A percentile compares a stretch with the other conserved stretches of the same genome.
Evolutionary conservation across 2,329 filamentous ascomycete species (phyloP).

Genomic region (Fusarium avenaceum): DNA sequence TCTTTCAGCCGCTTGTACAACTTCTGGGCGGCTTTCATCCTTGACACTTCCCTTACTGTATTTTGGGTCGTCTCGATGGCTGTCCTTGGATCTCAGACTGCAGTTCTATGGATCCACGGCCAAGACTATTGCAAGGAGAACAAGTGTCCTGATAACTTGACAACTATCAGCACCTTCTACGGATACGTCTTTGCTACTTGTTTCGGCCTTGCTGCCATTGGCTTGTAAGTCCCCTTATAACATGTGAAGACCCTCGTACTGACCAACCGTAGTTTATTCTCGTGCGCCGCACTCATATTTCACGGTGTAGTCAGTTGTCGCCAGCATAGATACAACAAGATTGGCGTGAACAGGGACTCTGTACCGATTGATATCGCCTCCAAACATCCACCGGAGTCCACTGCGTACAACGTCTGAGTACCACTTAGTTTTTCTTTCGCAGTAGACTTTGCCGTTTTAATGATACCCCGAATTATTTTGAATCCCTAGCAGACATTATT

Average conservation of each 20-base stretch:
- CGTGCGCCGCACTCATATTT: constrained; percentile 57
- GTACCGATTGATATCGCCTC: neutral
- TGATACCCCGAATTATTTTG: neutral
- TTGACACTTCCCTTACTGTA: constrained; percentile 65
- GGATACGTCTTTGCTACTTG: constrained; percentile 53
- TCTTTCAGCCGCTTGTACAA: constrained; percentile 62
- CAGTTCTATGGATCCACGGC: constrained; percentile 41
- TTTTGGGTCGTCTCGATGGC: constrained; percentile 66
- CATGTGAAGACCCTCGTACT: accelerated
- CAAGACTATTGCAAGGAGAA: constrained; percentile 45
- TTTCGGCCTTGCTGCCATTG: constrained; percentile 57
- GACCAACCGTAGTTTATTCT: constrained; percentile 55
- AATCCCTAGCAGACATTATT: neutral
- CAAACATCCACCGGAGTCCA: constrained; percentile 14
- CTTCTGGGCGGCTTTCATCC: constrained; percentile 65
- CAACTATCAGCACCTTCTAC: constrained; percentile 37
- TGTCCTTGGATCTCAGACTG: constrained; percentile 55
- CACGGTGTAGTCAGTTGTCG: constrained; percentile 59
- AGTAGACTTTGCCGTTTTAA: neutral
- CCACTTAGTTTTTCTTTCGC: neutral
- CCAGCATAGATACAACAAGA: constrained; percentile 55
- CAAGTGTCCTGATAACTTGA: constrained; percentile 36
- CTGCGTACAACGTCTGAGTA: neutral
- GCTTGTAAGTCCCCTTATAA: constrained; percentile 56
- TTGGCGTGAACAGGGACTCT: constrained; percentile 19